A percentile compares a stretch with the other conserved stretches of the same genome.
These are phyloP conservation scores for Citrus sinensis DNA, from an alignment of 345 rosid genomes.

Conservation along the genomic window DVS_A1.0 CM039162.1:31920001-31920500, in stretches of 20 bases:
- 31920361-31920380: constrained; percentile 63
- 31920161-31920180: constrained; percentile 61
- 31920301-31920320: constrained; percentile 41
- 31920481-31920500: constrained; percentile 57
- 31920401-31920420: constrained; percentile 51
- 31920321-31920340: constrained; percentile 41
- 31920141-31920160: constrained; percentile 68
- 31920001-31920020: constrained; percentile 45
- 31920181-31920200: constrained; percentile 37
- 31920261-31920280: constrained; percentile 53
- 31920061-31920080: constrained; percentile 56
- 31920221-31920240: constrained; percentile 46
- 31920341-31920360: constrained; percentile 46
- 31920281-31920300: constrained; percentile 66
- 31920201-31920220: constrained; percentile 38
- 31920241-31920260: constrained; percentile 43
- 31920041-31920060: constrained; percentile 60
- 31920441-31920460: constrained; percentile 56
- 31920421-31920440: constrained; percentile 46
- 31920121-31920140: constrained; percentile 62
- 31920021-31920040: constrained; percentile 54
- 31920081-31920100: constrained; percentile 40
- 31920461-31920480: constrained; percentile 56
- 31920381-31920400: constrained; percentile 62
- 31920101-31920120: constrained; percentile 53